These are phyloP conservation scores for Solanum neorickii DNA, from an alignment of 257 asterid species.

Conservation along the genomic window DNA sequence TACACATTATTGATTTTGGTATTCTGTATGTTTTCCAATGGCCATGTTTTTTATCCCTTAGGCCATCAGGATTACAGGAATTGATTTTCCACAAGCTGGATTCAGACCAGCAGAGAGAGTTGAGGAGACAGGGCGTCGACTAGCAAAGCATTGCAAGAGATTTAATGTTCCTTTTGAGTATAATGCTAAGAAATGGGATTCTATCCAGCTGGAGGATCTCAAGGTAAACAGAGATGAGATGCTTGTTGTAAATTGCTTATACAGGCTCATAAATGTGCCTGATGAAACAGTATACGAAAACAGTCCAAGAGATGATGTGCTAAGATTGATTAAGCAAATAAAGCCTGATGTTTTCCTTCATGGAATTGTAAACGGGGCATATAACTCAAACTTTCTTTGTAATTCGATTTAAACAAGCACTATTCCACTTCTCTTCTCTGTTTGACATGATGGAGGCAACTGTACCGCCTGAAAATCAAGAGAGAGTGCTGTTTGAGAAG, in stretches of 20 bases:
- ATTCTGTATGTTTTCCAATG: conserved; percentile 32
- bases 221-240: conserved; percentile 10
- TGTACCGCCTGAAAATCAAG: conserved; percentile 4
- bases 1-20: conserved; percentile 30
- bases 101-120: conserved; percentile 15
- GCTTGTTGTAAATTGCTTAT: conserved; percentile 18
- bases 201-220: conserved; percentile 15
- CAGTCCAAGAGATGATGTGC: conserved; percentile 16
- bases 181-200: conserved; percentile 18
- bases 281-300: conserved; percentile 7
- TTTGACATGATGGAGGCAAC: conserved; percentile 29
- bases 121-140: conserved; percentile 14
- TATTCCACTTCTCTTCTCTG: conserved; percentile 20
- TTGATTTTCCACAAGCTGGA: conserved; percentile 28
- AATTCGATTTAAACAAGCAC: conserved; percentile 10
- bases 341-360: conserved; percentile 24
- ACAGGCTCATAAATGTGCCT: conserved; percentile 15
- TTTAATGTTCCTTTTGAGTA: conserved; percentile 25
- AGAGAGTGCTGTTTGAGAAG: conserved; percentile 16
- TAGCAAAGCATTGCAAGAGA: conserved; percentile 15
- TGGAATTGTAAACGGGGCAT: conserved; percentile 18
- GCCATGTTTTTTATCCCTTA: conserved; percentile 16
- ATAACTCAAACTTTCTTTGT: conserved; percentile 13
- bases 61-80: conserved; percentile 27
- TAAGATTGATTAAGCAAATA: conserved; percentile 16